A percentile compares a stretch with the other conserved stretches of the same genome.
phyloP scores from a whole-genome alignment of 2,329 filamentous ascomycete species.

The Zymoseptoria pseudotritici region DNA sequence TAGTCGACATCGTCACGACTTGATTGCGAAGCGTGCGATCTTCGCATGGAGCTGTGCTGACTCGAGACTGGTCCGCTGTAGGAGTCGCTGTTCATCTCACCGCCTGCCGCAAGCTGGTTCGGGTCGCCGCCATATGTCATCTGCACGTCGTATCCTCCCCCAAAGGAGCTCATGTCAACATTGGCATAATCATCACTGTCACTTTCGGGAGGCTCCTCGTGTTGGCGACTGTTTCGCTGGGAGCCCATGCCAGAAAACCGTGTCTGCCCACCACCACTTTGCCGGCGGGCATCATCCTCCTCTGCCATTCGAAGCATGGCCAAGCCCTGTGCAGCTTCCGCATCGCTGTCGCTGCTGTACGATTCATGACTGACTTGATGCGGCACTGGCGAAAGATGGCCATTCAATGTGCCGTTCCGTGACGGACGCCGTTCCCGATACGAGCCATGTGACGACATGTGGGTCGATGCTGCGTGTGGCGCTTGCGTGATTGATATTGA shows the following conservation, averaged over 20 bases:
- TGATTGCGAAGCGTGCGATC: slow-evolving; percentile 37
- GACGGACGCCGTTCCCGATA: slow-evolving; percentile 13
- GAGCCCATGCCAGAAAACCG: slow-evolving; percentile 41
- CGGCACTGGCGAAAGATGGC: slow-evolving; percentile 38
- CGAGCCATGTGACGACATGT: slow-evolving; percentile 22
- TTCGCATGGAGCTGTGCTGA: slow-evolving; percentile 40
- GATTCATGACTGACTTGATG: slow-evolving; percentile 40
- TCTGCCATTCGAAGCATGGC: slow-evolving; percentile 80
- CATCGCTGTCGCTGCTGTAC: slow-evolving; percentile 71
- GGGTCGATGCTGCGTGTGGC: slow-evolving; percentile 19
- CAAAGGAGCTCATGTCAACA: slow-evolving; percentile 67
- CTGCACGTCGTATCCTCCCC: slow-evolving; percentile 60
- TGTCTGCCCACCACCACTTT: slow-evolving; percentile 47
- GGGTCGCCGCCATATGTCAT: slow-evolving; percentile 54
- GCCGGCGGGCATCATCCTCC: slow-evolving; percentile 53
- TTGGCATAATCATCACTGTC: slow-evolving; percentile 61
- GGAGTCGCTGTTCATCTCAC: slow-evolving; percentile 26
- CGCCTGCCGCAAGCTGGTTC: slow-evolving; percentile 32
- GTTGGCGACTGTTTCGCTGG: slow-evolving; percentile 27
- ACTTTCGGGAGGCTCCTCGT: slow-evolving; percentile 45
- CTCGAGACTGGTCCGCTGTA: slow-evolving; percentile 34
- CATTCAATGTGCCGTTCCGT: slow-evolving; percentile 32
- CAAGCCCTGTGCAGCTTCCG: slow-evolving; percentile 76
- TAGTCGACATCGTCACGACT: slow-evolving; percentile 38
- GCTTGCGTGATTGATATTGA: slow-evolving; percentile 32